Evolutionary conservation across 768 basidiomycete genomes (phyloP).

Genomic region (Boletus sp.): DNA sequence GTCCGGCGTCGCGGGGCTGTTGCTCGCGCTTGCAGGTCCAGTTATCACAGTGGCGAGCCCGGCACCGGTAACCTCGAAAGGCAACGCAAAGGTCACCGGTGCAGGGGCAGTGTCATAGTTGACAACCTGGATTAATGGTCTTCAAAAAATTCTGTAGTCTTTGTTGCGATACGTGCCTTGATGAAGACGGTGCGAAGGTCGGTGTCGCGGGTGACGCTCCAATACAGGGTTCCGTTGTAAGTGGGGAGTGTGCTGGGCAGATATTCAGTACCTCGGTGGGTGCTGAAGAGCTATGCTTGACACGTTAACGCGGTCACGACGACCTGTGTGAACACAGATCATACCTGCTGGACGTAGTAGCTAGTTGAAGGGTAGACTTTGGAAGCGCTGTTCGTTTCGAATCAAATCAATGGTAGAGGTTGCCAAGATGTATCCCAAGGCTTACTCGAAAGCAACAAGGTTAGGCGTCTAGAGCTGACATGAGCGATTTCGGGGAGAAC

Average conservation of each 20-base stretch:
- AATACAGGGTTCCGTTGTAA: conserved; percentile 48
- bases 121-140: conserved; percentile 39
- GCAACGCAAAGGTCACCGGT: conserved; percentile 49
- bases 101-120: conserved; percentile 45
- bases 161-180: conserved; percentile 42
- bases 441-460: conserved; percentile 59
- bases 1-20: conserved; percentile 50
- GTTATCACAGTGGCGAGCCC: conserved; percentile 51
- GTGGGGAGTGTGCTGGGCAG: conserved; percentile 59
- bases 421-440: not conserved
- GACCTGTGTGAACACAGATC: not conserved
- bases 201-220: conserved; percentile 49
- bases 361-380: conserved; percentile 57
- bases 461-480: conserved; percentile 42
- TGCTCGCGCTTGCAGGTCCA: conserved; percentile 49
- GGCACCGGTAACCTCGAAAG: conserved; percentile 45
- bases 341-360: conserved; percentile 60
- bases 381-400: conserved; percentile 39
- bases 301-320: not conserved
- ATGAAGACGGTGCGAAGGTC: conserved; percentile 42
- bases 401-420: not conserved
- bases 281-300: conserved; percentile 51
- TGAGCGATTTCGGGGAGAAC: not conserved
- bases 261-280: conserved; percentile 60
- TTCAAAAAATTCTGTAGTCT: not conserved